A percentile compares a stretch with the other conserved stretches of the same genome.
These are phyloP conservation scores for Trichoderma guizhouense DNA, from an alignment of 2,329 filamentous ascomycete species.

Conservation along the genomic window DNA sequence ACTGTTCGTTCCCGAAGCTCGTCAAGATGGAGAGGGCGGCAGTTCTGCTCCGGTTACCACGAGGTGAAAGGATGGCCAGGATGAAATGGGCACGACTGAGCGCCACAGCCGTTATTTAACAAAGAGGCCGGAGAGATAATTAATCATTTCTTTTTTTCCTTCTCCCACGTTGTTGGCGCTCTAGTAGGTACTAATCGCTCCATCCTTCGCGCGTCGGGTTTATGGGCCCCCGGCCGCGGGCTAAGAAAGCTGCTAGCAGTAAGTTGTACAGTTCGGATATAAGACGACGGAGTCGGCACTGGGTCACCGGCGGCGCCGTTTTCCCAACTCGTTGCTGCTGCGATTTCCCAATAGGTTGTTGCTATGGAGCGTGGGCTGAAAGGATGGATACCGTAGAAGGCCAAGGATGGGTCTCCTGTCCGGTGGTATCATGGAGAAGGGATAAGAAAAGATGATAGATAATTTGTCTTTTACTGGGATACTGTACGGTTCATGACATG, in stretches of 20 bases:
- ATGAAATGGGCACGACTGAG: background rate
- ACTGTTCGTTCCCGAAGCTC: background rate
- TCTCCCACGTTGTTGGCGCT: conserved; percentile 2
- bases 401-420: background rate
- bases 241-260: background rate
- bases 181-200: background rate
- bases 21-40: background rate
- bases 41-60: background rate
- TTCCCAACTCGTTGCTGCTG: background rate
- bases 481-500: background rate
- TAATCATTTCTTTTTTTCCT: background rate
- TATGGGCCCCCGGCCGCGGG: conserved; percentile 1
- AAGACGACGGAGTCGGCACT: background rate
- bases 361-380: background rate
- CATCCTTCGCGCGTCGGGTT: conserved; percentile 15
- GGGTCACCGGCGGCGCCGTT: background rate
- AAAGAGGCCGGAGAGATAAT: background rate
- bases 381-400: background rate
- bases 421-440: background rate
- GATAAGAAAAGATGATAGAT: background rate
- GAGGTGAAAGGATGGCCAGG: background rate
- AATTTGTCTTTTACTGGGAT: background rate
- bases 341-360: background rate
- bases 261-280: background rate
- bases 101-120: conserved; percentile 13